phyloP scores from a whole-genome alignment of 495 filamentous ascomycete species.

The Hyaloscypha bicolor region DNA sequence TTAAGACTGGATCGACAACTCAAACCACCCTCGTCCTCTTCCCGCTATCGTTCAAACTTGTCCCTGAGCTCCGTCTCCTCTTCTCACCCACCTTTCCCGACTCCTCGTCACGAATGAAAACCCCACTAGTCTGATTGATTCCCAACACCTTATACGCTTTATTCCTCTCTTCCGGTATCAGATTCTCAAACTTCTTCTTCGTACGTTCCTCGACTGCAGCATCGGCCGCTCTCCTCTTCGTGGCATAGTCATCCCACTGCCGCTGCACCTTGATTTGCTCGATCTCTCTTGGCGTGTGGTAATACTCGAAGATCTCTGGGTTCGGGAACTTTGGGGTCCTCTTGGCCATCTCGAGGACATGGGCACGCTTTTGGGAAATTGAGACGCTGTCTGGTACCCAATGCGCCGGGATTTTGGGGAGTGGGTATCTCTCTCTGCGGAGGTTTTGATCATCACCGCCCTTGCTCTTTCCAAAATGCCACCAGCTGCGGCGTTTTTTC shows the following conservation, averaged over 20 bases:
- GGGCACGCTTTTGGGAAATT: not conserved
- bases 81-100: too few species aligned
- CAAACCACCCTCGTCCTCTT: too few species aligned
- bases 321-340: not conserved
- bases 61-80: too few species aligned
- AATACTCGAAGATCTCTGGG: not conserved
- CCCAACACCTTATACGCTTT: not conserved
- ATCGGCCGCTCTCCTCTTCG: not conserved
- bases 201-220: not conserved
- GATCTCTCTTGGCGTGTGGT: constrained; percentile 1
- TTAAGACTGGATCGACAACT: too few species aligned
- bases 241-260: not conserved
- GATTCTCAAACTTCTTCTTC: not conserved
- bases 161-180: not conserved
- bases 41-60: too few species aligned
- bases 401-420: constrained; percentile 9
- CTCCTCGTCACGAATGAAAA: not conserved
- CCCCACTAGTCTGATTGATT: not conserved
- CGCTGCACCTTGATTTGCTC: not conserved
- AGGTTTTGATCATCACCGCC: not conserved
- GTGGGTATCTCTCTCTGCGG: constrained; percentile 2
- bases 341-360: constrained; percentile 2
- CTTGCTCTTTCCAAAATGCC: not conserved
- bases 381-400: constrained; percentile 19
- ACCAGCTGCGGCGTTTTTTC: not conserved